Evolutionary conservation across 805 yeast genomes (phyloP).

Genomic region (Grigorovia transvaalensis): DNA sequence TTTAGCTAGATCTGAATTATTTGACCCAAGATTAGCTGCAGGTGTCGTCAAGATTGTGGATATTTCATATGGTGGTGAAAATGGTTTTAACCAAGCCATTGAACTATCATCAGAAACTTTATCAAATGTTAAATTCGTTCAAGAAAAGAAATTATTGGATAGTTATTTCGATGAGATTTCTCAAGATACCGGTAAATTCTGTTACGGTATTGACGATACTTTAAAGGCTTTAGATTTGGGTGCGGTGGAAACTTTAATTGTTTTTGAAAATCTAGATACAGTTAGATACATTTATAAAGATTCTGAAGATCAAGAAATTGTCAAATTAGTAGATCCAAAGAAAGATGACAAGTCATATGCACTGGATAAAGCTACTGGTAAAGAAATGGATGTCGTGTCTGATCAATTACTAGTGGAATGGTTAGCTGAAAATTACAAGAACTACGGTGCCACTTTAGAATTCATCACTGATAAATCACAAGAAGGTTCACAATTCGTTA

Average conservation of each 20-base stretch:
- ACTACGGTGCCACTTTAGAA: conserved; percentile 90
- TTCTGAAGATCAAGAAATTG: conserved; percentile 64
- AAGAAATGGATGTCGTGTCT: conserved; percentile 80
- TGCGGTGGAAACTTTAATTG: conserved; percentile 87
- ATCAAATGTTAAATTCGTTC: conserved; percentile 94
- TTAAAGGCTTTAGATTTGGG: conserved; percentile 93
- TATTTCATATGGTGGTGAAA: conserved; percentile 98
- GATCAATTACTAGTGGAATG: conserved; percentile 89
- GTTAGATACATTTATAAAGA: conserved; percentile 78
- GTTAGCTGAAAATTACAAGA: conserved; percentile 94
- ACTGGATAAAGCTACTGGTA: conserved; percentile 75
- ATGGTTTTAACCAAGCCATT: conserved; percentile 98
- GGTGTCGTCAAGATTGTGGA: conserved; percentile 90
- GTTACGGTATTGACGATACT: conserved; percentile 96
- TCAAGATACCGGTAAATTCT: conserved; percentile 93
- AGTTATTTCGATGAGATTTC: conserved; percentile 94
- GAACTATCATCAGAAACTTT: conserved; percentile 95
- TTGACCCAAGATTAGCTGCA: conserved; percentile 78
- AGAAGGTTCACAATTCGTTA: conserved; percentile 97
- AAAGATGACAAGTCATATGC: conserved; percentile 66
- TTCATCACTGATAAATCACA: conserved; percentile 93
- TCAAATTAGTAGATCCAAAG: conserved; percentile 63
- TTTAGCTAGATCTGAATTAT: conserved; percentile 82
- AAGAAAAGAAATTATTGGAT: conserved; percentile 91
- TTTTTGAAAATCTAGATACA: conserved; percentile 82